Conservation (phyloP, 2,329 filamentous ascomycete species). For the Teratosphaeria viscida region DNA sequence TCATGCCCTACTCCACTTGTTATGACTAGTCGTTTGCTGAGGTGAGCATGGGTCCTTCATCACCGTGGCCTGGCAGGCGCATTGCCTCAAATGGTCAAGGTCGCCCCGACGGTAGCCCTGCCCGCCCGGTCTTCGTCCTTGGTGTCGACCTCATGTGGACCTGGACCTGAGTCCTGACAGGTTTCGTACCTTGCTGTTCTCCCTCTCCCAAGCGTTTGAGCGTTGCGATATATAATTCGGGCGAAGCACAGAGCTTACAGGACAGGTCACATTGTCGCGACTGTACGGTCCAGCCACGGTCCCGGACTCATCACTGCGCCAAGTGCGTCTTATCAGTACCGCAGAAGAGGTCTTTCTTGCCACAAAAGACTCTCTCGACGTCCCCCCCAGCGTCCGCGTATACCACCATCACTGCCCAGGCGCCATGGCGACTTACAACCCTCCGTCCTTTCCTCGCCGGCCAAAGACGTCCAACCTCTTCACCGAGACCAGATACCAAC, state of each 20-base stretch:
- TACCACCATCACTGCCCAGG: not conserved
- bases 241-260: not conserved
- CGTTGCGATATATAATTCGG: not conserved
- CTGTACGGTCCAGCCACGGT: not conserved
- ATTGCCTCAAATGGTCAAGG: not conserved
- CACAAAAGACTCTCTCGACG: not conserved
- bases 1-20: not conserved
- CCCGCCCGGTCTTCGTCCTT: not conserved
- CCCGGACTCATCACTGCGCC: not conserved
- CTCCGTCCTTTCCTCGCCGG: slow-evolving; percentile 13
- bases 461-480: slow-evolving; percentile 12
- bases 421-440: slow-evolving; percentile 18
- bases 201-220: not conserved
- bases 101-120: not conserved
- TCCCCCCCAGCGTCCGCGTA: not conserved
- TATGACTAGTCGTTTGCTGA: not conserved
- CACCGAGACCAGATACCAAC: slow-evolving; percentile 11
- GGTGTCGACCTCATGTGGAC: not conserved
- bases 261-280: not conserved
- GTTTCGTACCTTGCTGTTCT: not conserved
- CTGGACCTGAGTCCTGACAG: not conserved
- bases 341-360: not conserved
- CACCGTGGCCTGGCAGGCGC: not conserved
- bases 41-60: not conserved
- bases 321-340: not conserved